A percentile compares a stretch with the other conserved stretches of the same genome.
Conservation (phyloP, 2,329 filamentous ascomycete species). For the Colletotrichum eleusines region DNA sequence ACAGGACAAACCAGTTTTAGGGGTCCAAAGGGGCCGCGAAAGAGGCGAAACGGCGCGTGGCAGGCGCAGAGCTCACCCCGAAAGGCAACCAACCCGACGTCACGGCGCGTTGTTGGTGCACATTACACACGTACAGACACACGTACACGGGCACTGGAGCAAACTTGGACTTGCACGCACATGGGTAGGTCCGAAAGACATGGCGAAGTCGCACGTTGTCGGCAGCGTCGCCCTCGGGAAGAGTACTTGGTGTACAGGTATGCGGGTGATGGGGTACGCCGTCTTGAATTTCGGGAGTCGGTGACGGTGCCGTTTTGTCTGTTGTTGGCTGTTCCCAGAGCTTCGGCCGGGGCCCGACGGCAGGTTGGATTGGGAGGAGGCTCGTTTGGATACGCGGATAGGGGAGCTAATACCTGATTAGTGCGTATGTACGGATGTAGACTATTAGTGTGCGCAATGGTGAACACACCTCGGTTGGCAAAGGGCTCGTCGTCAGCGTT, state of each 20-base stretch:
- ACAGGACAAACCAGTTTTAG: slow-evolving; percentile 7
- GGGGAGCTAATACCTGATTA: neutral
- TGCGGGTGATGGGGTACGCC: neutral
- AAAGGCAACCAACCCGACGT: neutral
- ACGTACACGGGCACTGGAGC: neutral
- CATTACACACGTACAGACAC: too few relatives aligned
- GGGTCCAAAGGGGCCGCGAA: slow-evolving; percentile 26
- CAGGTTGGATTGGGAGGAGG: neutral
- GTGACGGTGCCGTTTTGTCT: neutral
- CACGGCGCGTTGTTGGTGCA: neutral
- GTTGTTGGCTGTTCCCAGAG: neutral
- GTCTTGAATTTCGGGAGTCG: neutral
- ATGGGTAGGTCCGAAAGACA: too few relatives aligned
- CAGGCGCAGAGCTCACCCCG: neutral
- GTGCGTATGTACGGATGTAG: too few relatives aligned
- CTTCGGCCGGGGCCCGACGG: neutral
- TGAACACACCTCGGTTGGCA: neutral
- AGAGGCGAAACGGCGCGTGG: slow-evolving; percentile 15
- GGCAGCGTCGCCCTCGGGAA: too few relatives aligned
- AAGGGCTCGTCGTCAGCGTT: slow-evolving; percentile 26
- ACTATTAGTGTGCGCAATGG: too few relatives aligned
- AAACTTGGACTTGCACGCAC: slow-evolving; percentile 3
- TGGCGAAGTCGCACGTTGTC: too few relatives aligned
- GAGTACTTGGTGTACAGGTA: too few relatives aligned
- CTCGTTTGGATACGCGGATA: neutral